Evolutionary conservation across 192 early-diverging fungal species (phyloP), one percentile per base, ranked within the genome.

Genomic region (Coemansia sp.): DNA sequence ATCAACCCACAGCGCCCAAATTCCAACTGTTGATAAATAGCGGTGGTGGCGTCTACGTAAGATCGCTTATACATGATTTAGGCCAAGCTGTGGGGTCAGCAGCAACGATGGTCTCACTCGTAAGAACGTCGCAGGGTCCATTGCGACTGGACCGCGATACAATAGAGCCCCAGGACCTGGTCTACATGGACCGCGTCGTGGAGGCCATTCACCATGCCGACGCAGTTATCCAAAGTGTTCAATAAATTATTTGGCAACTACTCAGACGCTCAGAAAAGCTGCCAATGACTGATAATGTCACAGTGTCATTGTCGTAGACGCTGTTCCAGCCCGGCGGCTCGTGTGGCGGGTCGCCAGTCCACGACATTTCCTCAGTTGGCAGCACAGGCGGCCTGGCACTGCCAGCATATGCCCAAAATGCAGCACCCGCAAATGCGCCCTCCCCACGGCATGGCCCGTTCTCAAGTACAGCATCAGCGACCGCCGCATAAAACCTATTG

Each of bases 31-130:
- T 78, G n/a, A 85, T 94, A 1, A 69, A 79, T 38, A 88, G 90
- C 63, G 86, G 89, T 34, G 87, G 91, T 34, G 92, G 92, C 27
- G 89, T 90, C 13, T 94, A 94, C 77, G 86, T 94, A 57, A 79
- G 92, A 8, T 90, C 88, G 44, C 71, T 94, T 31, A 79, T 94
- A n/a, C 67, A 90, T 61, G 91, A 94, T 54, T 60, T 94, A 42
- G 91, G 89, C 10, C 49, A 72, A 20, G 51, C 55, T 0, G 57
- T 93, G 29, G 88, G 87, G 10, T 87, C 86, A 13, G 84, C 74
- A 0, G 92, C 89, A 0, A 81, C 87, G 38, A 91, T 93, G 88
- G 77, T 85, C 5, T 86, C 81, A 36, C 79, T 94, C 16, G 66
- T 88, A 36, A 66, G 92, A 49, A 83, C 79, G 46, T 74, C 89